A percentile compares a stretch with the other conserved stretches of the same genome.
Conservation (phyloP, 257 asterid species). For the Jacaranda mimosifolia region DNA sequence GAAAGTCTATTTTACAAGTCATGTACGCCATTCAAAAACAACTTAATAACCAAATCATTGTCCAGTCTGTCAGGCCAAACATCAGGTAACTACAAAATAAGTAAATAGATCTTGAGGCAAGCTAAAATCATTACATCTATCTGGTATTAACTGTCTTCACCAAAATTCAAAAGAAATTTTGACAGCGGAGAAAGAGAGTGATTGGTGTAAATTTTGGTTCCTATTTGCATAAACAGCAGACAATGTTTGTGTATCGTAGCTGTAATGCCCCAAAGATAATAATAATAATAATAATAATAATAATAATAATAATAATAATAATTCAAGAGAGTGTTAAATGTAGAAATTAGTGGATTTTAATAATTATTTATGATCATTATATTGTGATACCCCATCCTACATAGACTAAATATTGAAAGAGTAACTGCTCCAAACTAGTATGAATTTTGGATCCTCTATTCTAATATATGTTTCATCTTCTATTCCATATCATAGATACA, state of each 20-base stretch:
- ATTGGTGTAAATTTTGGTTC: slow-evolving; percentile 9
- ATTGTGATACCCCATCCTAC: no score
- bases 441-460: no score
- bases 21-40: slow-evolving; percentile 1
- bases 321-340: no score
- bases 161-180: slow-evolving; percentile 1
- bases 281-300: no score
- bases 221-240: slow-evolving; percentile 12
- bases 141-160: background rate
- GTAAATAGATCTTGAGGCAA: background rate
- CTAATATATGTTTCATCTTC: no score
- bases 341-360: no score
- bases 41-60: slow-evolving; percentile 6
- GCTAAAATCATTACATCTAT: slow-evolving; percentile 7
- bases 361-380: no score
- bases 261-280: no score
- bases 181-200: slow-evolving; percentile 11
- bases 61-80: slow-evolving; percentile 8
- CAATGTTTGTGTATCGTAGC: no score
- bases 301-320: no score
- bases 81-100: slow-evolving; percentile 20
- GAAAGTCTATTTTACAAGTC: slow-evolving; percentile 7
- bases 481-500: no score
- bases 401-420: no score
- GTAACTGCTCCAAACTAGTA: background rate